These are phyloP conservation scores for Mucor sp. DNA, from an alignment of 371 early-diverging fungal genomes.

Conservation along the genomic window DNA sequence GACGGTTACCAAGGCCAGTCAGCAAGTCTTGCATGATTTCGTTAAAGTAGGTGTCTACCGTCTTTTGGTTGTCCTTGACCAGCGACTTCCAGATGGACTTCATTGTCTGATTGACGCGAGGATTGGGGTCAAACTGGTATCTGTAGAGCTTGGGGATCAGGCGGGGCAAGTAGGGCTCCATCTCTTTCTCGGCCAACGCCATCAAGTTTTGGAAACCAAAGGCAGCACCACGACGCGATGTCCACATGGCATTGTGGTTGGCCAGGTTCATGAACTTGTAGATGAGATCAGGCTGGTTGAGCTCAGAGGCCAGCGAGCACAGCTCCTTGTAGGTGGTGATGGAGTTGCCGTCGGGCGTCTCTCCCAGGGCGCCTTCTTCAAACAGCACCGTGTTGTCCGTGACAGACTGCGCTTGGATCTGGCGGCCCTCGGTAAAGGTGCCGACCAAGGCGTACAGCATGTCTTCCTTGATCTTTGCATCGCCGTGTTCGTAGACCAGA, in stretches of 20 bases:
- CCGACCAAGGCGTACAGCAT: constrained; percentile 64
- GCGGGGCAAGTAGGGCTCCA: constrained; percentile 74
- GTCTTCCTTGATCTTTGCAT: constrained; percentile 67
- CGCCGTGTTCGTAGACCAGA: constrained; percentile 85
- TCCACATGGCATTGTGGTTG: constrained; percentile 88
- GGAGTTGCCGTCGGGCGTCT: constrained; percentile 80
- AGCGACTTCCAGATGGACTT: constrained; percentile 87
- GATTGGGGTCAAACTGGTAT: constrained; percentile 87
- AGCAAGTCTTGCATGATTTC: constrained; percentile 81
- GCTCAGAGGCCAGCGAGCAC: constrained; percentile 85
- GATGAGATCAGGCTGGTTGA: constrained; percentile 94
- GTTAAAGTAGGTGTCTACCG: constrained; percentile 80
- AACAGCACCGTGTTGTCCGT: constrained; percentile 81
- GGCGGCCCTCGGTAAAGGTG: constrained; percentile 61
- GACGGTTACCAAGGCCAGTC: constrained; percentile 74
- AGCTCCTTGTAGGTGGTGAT: constrained; percentile 86
- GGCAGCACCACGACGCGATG: constrained; percentile 87
- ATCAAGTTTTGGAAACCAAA: constrained; percentile 87
- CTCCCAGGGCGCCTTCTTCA: constrained; percentile 70
- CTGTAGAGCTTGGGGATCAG: constrained; percentile 86
- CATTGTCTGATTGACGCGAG: constrained; percentile 86
- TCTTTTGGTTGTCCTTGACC: constrained; percentile 75
- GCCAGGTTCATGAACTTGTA: constrained; percentile 95
- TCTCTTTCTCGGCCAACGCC: constrained; percentile 74
- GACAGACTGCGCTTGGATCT: constrained; percentile 67